Evolutionary conservation across 352 stramenopile species (phyloP).

Genomic region (Phytophthora pistaciae): DNA sequence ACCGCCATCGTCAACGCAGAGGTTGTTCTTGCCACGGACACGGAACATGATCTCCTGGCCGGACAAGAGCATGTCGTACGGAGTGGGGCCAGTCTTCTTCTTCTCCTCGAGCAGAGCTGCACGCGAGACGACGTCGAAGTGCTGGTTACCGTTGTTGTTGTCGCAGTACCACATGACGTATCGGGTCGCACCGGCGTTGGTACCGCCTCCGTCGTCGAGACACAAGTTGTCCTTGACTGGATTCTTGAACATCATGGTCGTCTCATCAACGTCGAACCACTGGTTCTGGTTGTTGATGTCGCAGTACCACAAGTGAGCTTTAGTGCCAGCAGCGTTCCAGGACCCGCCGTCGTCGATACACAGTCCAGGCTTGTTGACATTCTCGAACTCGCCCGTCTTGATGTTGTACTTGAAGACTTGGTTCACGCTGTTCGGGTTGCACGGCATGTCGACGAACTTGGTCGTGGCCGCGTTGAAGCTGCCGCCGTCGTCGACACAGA

Average conservation of each 20-base stretch:
- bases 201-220: background rate
- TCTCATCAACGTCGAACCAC: constrained; percentile 35
- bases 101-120: background rate
- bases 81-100: background rate
- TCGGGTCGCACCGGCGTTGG: too few species aligned
- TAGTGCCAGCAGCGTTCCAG: constrained; percentile 5
- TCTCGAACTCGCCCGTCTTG: constrained; percentile 20
- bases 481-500: constrained; percentile 48
- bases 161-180: background rate
- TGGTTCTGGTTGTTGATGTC: constrained; percentile 27
- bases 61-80: background rate
- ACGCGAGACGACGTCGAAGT: background rate
- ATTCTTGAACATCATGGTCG: background rate
- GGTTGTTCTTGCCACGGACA: constrained; percentile 20
- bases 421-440: constrained; percentile 36
- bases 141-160: background rate
- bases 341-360: constrained; percentile 21
- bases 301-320: constrained; percentile 21
- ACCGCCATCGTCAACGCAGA: constrained; percentile 41
- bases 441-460: constrained; percentile 32
- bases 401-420: constrained; percentile 40
- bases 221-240: background rate
- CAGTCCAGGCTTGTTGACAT: constrained; percentile 18
- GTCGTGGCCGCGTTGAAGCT: constrained; percentile 24
- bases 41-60: background rate